Percentiles rank a stretch among this genome's conserved stretches.
Conservation (phyloP, 805 yeast genomes). For the Lipomyces yamanashiensis region DNA sequence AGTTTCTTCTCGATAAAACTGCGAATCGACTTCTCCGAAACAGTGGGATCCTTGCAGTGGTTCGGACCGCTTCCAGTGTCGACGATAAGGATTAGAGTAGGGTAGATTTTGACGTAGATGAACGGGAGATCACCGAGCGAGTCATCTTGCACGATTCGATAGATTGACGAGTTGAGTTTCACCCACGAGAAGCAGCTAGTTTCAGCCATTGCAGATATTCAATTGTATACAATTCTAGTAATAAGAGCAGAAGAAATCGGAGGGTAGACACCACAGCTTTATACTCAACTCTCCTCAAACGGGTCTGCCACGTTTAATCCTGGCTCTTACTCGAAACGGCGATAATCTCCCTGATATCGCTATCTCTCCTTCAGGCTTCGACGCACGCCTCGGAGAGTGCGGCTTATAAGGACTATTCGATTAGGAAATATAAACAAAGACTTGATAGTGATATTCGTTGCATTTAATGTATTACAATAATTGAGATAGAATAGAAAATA, state of each 20-base stretch:
- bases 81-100: constrained; percentile 25
- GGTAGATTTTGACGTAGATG: constrained; percentile 33
- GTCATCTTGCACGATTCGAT: constrained; percentile 32
- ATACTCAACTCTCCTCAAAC: not conserved
- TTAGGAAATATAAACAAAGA: too few species aligned
- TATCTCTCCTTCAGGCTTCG: not conserved
- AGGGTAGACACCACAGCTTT: too few species aligned
- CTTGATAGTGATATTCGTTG: too few species aligned
- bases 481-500: too few species aligned
- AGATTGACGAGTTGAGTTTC: constrained; percentile 26
- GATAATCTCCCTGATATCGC: not conserved
- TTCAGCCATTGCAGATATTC: not conserved
- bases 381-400: not conserved
- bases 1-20: constrained; percentile 26
- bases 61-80: constrained; percentile 35
- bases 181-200: constrained; percentile 26
- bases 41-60: constrained; percentile 24
- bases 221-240: not conserved
- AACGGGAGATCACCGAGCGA: constrained; percentile 30
- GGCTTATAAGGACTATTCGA: not conserved
- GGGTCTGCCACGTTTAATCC: too few species aligned
- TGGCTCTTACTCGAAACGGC: too few species aligned
- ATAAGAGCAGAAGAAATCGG: not conserved
- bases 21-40: constrained; percentile 28
- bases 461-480: too few species aligned